Evolutionary conservation across 75 land plant genomes (phyloP).

Genomic region (Cunninghamia lanceolata): DNA sequence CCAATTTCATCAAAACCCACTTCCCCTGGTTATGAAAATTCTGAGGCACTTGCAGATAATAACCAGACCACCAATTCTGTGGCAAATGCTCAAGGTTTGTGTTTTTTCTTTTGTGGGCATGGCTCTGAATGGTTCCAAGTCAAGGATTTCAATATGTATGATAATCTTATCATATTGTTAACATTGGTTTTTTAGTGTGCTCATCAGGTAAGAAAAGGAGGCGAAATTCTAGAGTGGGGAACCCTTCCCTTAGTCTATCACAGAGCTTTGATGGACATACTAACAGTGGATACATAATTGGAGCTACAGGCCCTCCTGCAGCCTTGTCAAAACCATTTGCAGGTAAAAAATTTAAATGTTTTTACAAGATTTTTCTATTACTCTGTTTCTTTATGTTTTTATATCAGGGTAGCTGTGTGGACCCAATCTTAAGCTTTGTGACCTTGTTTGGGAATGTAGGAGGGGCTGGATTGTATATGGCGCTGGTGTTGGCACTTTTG

Average conservation of each 20-base stretch:
- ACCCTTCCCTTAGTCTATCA: conserved; percentile 8
- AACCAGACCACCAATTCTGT: background rate
- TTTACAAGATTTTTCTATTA: background rate
- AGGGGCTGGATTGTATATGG: conserved; percentile 8
- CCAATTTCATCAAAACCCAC: background rate
- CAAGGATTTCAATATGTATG: background rate
- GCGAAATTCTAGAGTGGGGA: background rate
- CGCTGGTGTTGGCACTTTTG: conserved; percentile 5
- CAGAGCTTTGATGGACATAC: background rate
- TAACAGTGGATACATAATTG: background rate
- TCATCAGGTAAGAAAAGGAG: conserved; percentile 4
- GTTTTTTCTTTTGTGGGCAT: no score
- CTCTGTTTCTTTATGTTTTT: background rate
- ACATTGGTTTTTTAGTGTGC: background rate
- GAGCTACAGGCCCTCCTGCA: background rate
- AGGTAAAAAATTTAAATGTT: background rate
- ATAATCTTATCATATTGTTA: background rate
- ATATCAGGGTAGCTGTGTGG: background rate
- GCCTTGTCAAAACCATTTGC: background rate
- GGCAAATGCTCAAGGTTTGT: background rate
- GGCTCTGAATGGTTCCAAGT: background rate
- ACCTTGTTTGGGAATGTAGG: background rate
- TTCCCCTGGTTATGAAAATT: background rate
- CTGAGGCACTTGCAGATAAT: background rate
- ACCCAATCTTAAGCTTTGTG: background rate